Evolutionary conservation across 805 yeast species (phyloP), one percentile per base, ranked within the genome.

Genomic region (Wickerhamomyces chambardii): DNA sequence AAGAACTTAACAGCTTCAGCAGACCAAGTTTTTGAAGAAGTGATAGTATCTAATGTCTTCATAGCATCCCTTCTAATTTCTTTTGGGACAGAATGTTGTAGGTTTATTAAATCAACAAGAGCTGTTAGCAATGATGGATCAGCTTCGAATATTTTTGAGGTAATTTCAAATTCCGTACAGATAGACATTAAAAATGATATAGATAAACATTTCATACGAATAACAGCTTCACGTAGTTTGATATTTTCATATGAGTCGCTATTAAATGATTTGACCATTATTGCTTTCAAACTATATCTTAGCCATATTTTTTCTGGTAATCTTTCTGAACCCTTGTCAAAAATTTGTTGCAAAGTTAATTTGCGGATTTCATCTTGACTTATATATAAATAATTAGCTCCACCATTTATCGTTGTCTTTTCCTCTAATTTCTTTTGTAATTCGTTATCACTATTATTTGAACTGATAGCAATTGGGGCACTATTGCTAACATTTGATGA

Each of bases 1-100:
- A 87, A 55, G 11, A 84, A 77, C 38, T 86, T 68, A 35, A 87
- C 66, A 17, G 89, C 66, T 44, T 87, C 96, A 33, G 79, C 66
- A 15, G 89, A 79, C 73, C 87, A 81, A 4, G 69, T 68, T 32
- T 75, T 75, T 47, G 75, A 77, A 16, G 70, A 62, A 1, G 95
- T 70, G 6, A 85, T 73, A 41, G 78, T 73, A 41, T 82, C 83
- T 35, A 89, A 63, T 0, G 89, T 72, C 40, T 75, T 73, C 33
- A 78, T 54, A 2, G 90, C 84, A 29, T 78, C 70, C 30, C 70
- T 57, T 39, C 78, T 68, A 2, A 84, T 64, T 2, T 66, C 71
- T 17, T 50, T 49, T 1, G 85, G 70, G 8, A 81, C 68, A 4
- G 55, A 45, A 35, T 71, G 65, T 32, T 78, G 87, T 1, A 87